These are phyloP conservation scores for Pseudocercospora fijiensis DNA, from an alignment of 2,329 filamentous ascomycete species.

Conservation along the genomic window DNA sequence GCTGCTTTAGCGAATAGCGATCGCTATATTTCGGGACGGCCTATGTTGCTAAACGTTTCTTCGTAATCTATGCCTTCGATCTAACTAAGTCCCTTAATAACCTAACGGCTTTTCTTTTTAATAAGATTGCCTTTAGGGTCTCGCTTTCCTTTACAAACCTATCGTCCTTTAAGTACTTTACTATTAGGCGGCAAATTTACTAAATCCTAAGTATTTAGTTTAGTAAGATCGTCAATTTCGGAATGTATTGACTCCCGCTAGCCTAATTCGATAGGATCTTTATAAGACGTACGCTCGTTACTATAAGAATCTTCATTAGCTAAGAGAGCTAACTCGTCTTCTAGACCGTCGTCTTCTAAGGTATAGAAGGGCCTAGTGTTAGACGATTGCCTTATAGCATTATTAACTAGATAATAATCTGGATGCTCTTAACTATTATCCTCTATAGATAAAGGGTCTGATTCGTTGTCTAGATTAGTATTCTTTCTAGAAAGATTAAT, in stretches of 20 bases:
- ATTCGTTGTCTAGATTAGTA: too few species aligned
- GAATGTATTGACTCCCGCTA: background rate
- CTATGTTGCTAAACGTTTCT: background rate
- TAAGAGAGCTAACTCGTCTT: background rate
- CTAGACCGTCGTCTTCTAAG: background rate
- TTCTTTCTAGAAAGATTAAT: background rate
- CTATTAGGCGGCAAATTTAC: background rate
- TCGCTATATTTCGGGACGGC: background rate
- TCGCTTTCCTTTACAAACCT: background rate
- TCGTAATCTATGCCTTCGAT: too few species aligned
- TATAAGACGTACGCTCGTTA: background rate
- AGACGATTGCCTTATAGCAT: background rate
- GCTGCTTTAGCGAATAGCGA: conserved; percentile 3
- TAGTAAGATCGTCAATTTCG: background rate
- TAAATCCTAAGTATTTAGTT: background rate
- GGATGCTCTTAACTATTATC: too few species aligned
- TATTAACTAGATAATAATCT: background rate
- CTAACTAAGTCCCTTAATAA: too few species aligned
- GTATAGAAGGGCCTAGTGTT: background rate
- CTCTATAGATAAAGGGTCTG: too few species aligned
- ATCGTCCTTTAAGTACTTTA: background rate
- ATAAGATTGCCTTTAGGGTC: too few species aligned
- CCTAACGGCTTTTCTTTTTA: too few species aligned
- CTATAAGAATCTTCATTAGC: background rate
- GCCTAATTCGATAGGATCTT: background rate